Conservation (phyloP, 176 grass and related monocot species). For the Juncus inflexus region DNA sequence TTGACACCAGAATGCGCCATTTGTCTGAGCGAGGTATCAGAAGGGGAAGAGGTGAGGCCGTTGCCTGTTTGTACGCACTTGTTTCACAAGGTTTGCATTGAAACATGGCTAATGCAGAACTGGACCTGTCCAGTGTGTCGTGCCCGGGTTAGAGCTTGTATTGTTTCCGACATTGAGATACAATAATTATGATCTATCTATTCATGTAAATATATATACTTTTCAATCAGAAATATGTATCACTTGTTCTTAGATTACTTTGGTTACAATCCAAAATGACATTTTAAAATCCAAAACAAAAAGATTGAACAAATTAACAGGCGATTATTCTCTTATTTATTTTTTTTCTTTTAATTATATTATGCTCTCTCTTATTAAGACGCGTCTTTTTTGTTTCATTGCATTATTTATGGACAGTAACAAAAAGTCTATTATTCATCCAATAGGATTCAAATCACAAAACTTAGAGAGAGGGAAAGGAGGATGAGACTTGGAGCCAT, state of each 20-base stretch:
- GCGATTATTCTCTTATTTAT: too few species aligned
- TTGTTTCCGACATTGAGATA: neutral
- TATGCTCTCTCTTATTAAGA: too few species aligned
- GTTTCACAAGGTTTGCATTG: constrained; percentile 30
- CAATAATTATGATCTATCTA: neutral
- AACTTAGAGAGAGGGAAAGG: constrained; percentile 32
- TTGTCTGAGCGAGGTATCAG: constrained; percentile 21
- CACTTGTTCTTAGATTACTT: too few species aligned
- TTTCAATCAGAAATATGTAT: too few species aligned
- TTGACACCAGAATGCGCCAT: constrained; percentile 9
- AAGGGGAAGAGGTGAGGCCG: constrained; percentile 27
- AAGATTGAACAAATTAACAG: too few species aligned
- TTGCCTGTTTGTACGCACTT: constrained; percentile 27
- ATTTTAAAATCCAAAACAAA: too few species aligned
- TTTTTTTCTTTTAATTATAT: too few species aligned
- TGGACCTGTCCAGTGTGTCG: constrained; percentile 30
- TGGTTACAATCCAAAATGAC: too few species aligned
- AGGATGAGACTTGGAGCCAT: constrained; percentile 38
- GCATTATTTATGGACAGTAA: too few species aligned
- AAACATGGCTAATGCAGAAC: constrained; percentile 23
- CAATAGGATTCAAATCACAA: constrained; percentile 32
- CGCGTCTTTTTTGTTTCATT: too few species aligned
- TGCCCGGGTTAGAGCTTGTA: neutral
- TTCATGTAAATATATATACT: too few species aligned
- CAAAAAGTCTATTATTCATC: constrained; percentile 1